Conservation (phyloP, 768 basidiomycete genomes). For the Lentinula guzmanii region DNA sequence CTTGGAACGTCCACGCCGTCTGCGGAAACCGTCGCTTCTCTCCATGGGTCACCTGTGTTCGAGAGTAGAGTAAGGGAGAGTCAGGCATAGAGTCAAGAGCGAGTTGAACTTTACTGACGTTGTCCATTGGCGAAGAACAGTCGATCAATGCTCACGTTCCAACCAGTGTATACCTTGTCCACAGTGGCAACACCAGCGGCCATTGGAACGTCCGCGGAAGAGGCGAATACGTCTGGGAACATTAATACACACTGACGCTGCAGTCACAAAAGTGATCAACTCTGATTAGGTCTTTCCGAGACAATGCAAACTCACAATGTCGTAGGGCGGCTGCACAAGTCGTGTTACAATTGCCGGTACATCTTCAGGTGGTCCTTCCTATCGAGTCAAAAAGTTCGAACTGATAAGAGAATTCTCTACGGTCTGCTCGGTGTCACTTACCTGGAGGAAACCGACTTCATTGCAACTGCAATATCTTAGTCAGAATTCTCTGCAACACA, state of each 20-base stretch:
- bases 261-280: background rate
- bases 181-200: slow-evolving; percentile 35
- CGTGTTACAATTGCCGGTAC: slow-evolving; percentile 46
- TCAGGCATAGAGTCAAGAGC: background rate
- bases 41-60: slow-evolving; percentile 63
- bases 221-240: slow-evolving; percentile 56
- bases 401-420: background rate
- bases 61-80: background rate
- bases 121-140: slow-evolving; percentile 68
- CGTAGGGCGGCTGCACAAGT: slow-evolving; percentile 48
- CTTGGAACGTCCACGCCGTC: slow-evolving; percentile 37
- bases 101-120: slow-evolving; percentile 34
- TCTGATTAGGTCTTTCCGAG: background rate
- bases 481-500: background rate
- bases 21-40: slow-evolving; percentile 62
- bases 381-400: background rate
- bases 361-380: slow-evolving; percentile 37
- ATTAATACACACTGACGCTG: slow-evolving; percentile 67
- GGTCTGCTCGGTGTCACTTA: slow-evolving; percentile 5
- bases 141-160: slow-evolving; percentile 50
- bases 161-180: slow-evolving; percentile 51
- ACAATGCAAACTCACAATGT: slow-evolving; percentile 32
- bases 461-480: slow-evolving; percentile 45
- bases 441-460: slow-evolving; percentile 58
- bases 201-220: slow-evolving; percentile 25